Conservation (phyloP, 495 filamentous ascomycete species). For the Aspergillus asperescens region DNA sequence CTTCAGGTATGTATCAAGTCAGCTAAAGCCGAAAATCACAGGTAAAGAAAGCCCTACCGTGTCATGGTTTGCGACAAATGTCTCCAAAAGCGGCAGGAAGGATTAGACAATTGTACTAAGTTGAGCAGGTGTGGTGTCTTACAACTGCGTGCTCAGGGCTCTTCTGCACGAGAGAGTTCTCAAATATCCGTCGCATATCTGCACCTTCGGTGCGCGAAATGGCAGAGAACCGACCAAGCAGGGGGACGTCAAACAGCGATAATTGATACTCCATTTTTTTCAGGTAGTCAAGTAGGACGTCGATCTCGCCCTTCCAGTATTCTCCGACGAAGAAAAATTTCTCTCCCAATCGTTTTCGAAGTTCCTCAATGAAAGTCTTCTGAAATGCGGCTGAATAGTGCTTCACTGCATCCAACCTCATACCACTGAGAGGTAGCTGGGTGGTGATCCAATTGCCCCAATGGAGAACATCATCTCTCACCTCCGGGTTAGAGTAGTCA, state of each 20-base stretch:
- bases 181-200: slow-evolving; percentile 59
- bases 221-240: slow-evolving; percentile 59
- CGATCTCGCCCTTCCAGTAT: slow-evolving; percentile 60
- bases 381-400: slow-evolving; percentile 65
- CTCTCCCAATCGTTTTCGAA: slow-evolving; percentile 44
- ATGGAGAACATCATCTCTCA: slow-evolving; percentile 54
- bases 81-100: slow-evolving; percentile 19
- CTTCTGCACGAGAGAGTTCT: slow-evolving; percentile 52
- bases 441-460: slow-evolving; percentile 65
- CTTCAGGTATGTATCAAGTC: slow-evolving; percentile 26
- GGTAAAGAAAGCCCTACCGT: slow-evolving; percentile 27
- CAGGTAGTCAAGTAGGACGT: slow-evolving; percentile 52
- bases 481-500: slow-evolving; percentile 62
- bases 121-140: slow-evolving; percentile 23
- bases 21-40: neutral
- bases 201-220: slow-evolving; percentile 46
- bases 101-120: neutral
- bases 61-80: slow-evolving; percentile 43
- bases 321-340: slow-evolving; percentile 68
- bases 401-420: slow-evolving; percentile 70
- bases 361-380: slow-evolving; percentile 49
- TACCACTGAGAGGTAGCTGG: slow-evolving; percentile 55
- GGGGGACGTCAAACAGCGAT: slow-evolving; percentile 61
- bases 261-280: slow-evolving; percentile 54
- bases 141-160: slow-evolving; percentile 61